Conservation (phyloP, 2,329 filamentous ascomycete species). For the Cladophialophora bantiana region DNA sequence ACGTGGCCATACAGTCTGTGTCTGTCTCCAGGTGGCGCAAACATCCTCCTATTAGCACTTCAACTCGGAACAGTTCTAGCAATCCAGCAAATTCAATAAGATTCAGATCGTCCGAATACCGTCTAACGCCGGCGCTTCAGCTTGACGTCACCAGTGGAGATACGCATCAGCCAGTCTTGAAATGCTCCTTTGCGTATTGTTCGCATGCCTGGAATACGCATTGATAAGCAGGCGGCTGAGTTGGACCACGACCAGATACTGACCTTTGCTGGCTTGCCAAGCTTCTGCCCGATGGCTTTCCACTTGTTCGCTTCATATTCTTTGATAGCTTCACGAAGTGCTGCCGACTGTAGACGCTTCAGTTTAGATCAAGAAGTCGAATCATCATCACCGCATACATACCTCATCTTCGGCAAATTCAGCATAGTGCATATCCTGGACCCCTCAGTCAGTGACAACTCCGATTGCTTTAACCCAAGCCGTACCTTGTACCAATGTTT, state of each 20-base stretch:
- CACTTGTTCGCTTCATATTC: slow-evolving; percentile 99
- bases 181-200: slow-evolving; percentile 97
- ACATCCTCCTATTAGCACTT: slow-evolving; percentile 5
- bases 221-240: slow-evolving; percentile 1
- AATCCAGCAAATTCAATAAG: not conserved
- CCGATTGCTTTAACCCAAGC: not conserved
- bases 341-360: slow-evolving; percentile 47
- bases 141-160: slow-evolving; percentile 18
- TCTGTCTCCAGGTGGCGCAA: not conserved
- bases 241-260: slow-evolving; percentile 38
- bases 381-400: slow-evolving; percentile 3
- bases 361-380: not conserved
- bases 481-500: slow-evolving; percentile 99
- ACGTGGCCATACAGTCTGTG: slow-evolving; percentile 22
- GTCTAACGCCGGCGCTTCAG: slow-evolving; percentile 30
- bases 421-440: slow-evolving; percentile 97
- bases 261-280: slow-evolving; percentile 97
- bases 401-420: slow-evolving; percentile 98
- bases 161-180: slow-evolving; percentile 55
- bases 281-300: slow-evolving; percentile 96
- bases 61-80: not conserved
- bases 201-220: slow-evolving; percentile 70
- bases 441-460: slow-evolving; percentile 38
- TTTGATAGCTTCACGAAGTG: slow-evolving; percentile 89
- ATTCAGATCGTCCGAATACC: slow-evolving; percentile 15